Conservation (phyloP, 352 stramenopile species). For the Proteromonas lacertae region DNA sequence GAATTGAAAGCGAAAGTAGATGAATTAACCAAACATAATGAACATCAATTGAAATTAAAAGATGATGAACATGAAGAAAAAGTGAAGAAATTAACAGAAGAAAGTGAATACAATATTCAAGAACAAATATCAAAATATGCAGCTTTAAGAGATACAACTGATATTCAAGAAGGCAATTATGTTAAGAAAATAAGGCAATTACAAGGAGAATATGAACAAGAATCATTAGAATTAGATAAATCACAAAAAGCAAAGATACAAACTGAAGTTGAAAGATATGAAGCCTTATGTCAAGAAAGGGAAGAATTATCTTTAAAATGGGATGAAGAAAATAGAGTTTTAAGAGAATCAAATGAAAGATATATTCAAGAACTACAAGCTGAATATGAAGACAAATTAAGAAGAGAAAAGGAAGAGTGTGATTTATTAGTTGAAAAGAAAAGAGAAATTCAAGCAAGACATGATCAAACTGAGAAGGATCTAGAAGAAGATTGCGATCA, state of each 20-base stretch:
- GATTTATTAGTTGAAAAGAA: conserved; percentile 11
- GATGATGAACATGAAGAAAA: conserved; percentile 25
- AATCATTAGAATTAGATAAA: conserved; percentile 10
- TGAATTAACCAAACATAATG: conserved; percentile 38
- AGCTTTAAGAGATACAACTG: conserved; percentile 16
- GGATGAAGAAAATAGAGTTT: conserved; percentile 17
- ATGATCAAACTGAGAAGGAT: neutral
- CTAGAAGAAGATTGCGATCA: conserved; percentile 1
- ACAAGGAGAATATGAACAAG: conserved; percentile 8
- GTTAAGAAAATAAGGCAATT: conserved; percentile 5
- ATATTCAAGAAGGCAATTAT: conserved; percentile 4
- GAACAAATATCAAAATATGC: conserved; percentile 35
- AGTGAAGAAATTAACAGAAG: conserved; percentile 36
- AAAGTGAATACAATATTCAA: conserved; percentile 22
- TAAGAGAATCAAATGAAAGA: conserved; percentile 13
- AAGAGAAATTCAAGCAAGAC: conserved; percentile 1
- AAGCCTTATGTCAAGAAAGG: conserved; percentile 15
- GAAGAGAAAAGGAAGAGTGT: conserved; percentile 10
- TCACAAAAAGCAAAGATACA: conserved; percentile 18
- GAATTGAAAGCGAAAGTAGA: conserved; percentile 9
- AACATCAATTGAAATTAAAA: conserved; percentile 25
- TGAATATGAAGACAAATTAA: conserved; percentile 18
- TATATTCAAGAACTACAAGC: conserved; percentile 15
- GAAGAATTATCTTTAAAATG: conserved; percentile 16
- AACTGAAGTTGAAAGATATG: conserved; percentile 17